Conservation (phyloP, 345 rosid genomes). For the Populus nigra region DNA sequence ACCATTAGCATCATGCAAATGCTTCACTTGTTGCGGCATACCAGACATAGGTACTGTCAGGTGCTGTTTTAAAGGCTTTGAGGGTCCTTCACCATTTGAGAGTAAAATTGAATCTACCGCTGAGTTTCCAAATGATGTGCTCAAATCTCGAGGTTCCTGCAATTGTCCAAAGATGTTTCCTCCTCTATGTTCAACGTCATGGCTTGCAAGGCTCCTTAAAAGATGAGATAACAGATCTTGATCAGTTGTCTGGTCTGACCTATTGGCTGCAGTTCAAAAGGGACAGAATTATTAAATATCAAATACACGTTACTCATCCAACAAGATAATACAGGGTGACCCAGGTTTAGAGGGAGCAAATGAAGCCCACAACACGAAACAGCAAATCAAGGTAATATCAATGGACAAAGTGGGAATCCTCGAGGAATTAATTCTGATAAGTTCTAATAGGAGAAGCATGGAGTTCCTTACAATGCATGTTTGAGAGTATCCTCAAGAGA, state of each 20-base stretch:
- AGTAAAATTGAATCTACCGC: constrained; percentile 45
- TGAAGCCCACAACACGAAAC: background rate
- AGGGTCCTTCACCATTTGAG: constrained; percentile 47
- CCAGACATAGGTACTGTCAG: constrained; percentile 36
- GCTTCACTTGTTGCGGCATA: constrained; percentile 42
- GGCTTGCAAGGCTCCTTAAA: constrained; percentile 70
- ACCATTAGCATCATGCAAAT: constrained; percentile 28
- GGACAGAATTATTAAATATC: constrained; percentile 13
- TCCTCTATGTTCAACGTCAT: constrained; percentile 53
- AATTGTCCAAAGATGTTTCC: constrained; percentile 59
- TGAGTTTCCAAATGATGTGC: constrained; percentile 43
- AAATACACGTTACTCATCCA: background rate
- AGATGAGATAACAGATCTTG: constrained; percentile 80
- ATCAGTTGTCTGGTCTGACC: constrained; percentile 58
- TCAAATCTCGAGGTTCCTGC: constrained; percentile 56
- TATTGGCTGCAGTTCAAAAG: constrained; percentile 58
- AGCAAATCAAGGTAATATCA: background rate
- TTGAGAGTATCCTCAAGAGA: constrained; percentile 85
- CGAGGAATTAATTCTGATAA: background rate
- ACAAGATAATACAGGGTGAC: background rate
- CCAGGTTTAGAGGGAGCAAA: background rate
- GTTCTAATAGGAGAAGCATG: background rate
- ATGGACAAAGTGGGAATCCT: background rate
- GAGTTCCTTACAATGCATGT: constrained; percentile 72
- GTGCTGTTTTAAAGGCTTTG: constrained; percentile 41